phyloP scores from a whole-genome alignment of 148 eudicot genomes.

The Rhododendron mucronatum region DNA sequence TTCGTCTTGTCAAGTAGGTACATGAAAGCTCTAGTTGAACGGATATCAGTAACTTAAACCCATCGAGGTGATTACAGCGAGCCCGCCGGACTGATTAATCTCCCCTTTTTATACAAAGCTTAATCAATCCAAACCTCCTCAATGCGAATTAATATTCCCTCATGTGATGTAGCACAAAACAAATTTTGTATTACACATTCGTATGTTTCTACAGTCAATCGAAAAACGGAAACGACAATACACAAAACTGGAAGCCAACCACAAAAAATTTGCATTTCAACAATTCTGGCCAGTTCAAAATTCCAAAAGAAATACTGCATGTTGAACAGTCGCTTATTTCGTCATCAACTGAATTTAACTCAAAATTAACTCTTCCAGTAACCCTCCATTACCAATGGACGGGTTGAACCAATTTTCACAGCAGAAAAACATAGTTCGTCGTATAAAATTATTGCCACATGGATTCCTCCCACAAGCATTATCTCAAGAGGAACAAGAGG shows the following conservation, averaged over 20 bases:
- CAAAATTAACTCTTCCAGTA: background rate
- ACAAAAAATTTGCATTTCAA: conserved; percentile 16
- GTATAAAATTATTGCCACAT: background rate
- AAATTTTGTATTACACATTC: background rate
- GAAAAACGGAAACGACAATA: background rate
- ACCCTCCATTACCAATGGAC: background rate
- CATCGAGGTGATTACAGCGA: background rate
- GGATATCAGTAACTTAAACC: no score
- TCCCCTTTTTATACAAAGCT: background rate
- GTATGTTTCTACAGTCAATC: background rate
- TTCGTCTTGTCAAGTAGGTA: no score
- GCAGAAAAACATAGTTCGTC: background rate
- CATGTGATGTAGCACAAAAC: background rate
- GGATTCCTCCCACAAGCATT: background rate
- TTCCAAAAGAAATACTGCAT: conserved; percentile 1
- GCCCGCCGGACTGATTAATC: background rate
- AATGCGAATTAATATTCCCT: background rate
- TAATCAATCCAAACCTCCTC: background rate
- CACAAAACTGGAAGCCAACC: background rate
- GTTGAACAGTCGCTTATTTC: background rate
- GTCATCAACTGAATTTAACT: background rate
- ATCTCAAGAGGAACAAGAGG: background rate
- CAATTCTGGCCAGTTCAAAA: conserved; percentile 7
- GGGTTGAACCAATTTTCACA: background rate
- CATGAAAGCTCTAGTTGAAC: no score